Base-by-base conservation (phyloP, 805 yeast species). In the Wickerhamomyces chaumierensis region DNA sequence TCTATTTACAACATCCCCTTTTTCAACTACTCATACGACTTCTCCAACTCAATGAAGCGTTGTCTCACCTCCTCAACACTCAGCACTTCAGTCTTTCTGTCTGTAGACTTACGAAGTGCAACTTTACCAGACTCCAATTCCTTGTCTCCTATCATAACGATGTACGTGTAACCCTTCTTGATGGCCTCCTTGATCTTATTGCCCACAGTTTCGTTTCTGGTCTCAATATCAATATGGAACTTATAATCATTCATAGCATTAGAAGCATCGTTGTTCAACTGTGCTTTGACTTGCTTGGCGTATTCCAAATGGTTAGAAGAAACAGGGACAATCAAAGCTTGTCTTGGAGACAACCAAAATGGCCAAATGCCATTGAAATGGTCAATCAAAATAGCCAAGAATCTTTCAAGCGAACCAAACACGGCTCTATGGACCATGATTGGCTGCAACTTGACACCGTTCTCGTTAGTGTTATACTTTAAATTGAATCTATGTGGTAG, bases 381-480 rank as follows among this genome's bases (percentile, higher is more conserved):
- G 56, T 92, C 97, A 38, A 92, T 76, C 43, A 92, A 64, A 42
- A 92, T 72, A 2, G 97, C 96, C 61, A 92, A 62, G 54, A 92
- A 92, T 51, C 98, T 68, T 57, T 92, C 98, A 8, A 92, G 68
- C 0, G 96, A 87, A 0, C 98, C 98, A 56, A 86, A 85, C 2
- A 90, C 86, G 0, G 98, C 98, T 40, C 98, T 69, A 55, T 92
- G 98, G 23, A 92, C 74, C 86, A 92, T 77, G n/a, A 92, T 90
- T 3, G 98, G 98, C 33, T 71, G 71, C 42, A 77, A 71, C 27
- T 63, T 62, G 1, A 64, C 57, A 35, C 67, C 74, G 1, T 72
- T 69, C 42, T 67, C 69, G 35, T 66, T 67, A 11, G 62, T 56
- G 36, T 75, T 75, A 54, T 79, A 92, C 48, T 73, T 67, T 42